Base-by-base conservation (phyloP, 2,329 filamentous ascomycete genomes). In the Claviceps humidiphila region DNA sequence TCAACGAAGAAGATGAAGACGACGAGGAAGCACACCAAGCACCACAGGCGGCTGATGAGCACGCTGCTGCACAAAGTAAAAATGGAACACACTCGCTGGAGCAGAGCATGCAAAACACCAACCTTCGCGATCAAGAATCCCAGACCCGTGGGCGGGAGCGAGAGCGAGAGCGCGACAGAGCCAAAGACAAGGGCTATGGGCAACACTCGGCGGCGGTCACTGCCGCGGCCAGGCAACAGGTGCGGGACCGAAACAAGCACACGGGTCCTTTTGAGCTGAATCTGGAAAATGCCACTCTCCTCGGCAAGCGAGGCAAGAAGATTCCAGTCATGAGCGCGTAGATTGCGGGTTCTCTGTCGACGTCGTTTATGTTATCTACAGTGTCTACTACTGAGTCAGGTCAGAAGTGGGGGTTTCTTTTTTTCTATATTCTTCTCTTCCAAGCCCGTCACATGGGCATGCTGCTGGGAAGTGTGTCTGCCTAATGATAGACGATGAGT, bases 251-350 rank as follows among this genome's bases (percentile, higher is more conserved):
- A 37, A 77, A 81, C 53, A 77, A 75, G 56, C 81, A 86, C 59
- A 87, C 84, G 67, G 89, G 88, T 37, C 82, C 86, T 0, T 98
- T 98, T 59, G 93, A 98, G 68, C 77, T 98, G 47, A 96, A 82
- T 63, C 72, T 98, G 40, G 89, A 95, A 58, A 93, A 93, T 52
- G 87, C 93, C 1, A 97, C 90, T 1, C 70, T 98, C 50, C 73
- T 98, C 4, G 90, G 90, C 37, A 81, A 90, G 60, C 71, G 81
- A 54, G 74, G 72, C 22, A 73, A 76, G 59, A 80, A 82, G 60
- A 67, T 77, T 45, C 66, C 74, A 24, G 70, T 74, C 54, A 71
- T 69, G 61, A 65, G 66, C 48, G 66, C 63, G 52, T 70, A 68
- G 30, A 34, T 9, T 34, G 26, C 26, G 8, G 26, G 2, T 9